Conservation (phyloP, 2,329 filamentous ascomycete species). For the Emergomyces orientalis region DNA sequence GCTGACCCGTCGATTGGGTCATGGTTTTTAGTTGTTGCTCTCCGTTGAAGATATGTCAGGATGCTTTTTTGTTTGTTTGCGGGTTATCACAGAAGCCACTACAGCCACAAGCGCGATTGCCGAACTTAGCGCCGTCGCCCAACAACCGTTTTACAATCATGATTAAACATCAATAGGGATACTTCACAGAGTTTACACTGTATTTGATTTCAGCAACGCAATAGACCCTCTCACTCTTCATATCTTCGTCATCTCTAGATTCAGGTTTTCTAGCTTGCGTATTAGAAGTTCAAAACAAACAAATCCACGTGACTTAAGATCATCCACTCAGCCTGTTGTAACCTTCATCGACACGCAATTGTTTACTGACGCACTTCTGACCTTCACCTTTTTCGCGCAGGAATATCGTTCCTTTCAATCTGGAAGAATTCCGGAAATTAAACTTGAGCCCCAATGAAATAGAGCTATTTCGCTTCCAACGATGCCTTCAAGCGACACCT, state of each 20-base stretch:
- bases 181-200: not conserved
- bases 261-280: not conserved
- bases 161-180: not conserved
- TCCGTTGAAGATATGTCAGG: not conserved
- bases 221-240: not conserved
- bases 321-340: not conserved
- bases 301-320: not conserved
- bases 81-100: not conserved
- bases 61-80: constrained; percentile 1
- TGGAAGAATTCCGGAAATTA: not conserved
- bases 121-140: constrained; percentile 3
- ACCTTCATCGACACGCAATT: not conserved
- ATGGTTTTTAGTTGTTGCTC: not conserved
- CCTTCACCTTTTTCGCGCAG: not conserved
- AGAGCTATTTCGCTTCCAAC: constrained; percentile 9
- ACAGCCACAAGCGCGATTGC: constrained; percentile 4
- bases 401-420: not conserved
- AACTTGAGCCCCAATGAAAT: not conserved
- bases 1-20: not conserved
- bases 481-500: constrained; percentile 40
- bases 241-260: not conserved
- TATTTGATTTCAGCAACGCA: not conserved
- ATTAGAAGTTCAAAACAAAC: not conserved
- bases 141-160: not conserved
- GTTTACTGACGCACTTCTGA: not conserved